Evolutionary conservation across 163 green algal genomes (phyloP), one percentile per base, ranked within the genome.

Genomic region (Coccomyxa subellipsoidea): DNA sequence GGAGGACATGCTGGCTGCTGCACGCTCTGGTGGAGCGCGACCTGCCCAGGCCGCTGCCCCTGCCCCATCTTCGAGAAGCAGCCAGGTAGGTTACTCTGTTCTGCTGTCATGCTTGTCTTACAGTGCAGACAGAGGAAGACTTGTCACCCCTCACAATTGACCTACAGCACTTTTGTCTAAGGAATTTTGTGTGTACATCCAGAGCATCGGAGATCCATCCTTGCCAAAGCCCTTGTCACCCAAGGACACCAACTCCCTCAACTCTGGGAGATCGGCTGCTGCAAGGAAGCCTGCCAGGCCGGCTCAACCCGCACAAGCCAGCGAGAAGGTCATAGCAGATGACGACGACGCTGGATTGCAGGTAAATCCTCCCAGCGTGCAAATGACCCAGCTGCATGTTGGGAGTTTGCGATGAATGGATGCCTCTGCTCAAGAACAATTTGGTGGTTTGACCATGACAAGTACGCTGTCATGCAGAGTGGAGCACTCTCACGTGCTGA

Each of bases 1-100:
- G 53, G 88, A 95, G 77, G 91, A 96, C n/a, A 88, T 95, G 89
- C 70, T 95, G 71, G 54, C 35, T 69, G 79, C 79, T 66, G 54
- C 59, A 21, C 27, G 66, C 39, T 37, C 35, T 40, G 59, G 59
- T 10, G 27, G 39, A n/a, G 76, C 76, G 39, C 36, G 40, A 73
- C 15, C 29, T 47, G 37, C 69, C 38, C 76, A 37, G 76, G 76
- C 4, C 59, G 81, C 75, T 21, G 15, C 47, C 47, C 47, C 47
- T 59, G 23, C 47, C 47, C 47, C 21, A 59, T 6, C 47, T 59
- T n/a, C n/a, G n/a, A 59, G 47, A 12, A 59, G 21, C 15, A 59
- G 47, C 47, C 47, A 59, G 47, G 47, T 59, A 59, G 23, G 4
- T 7, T 7, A n/a, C n/a, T n/a, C n/a, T n/a, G n/a, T n/a, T n/a